Conservation (phyloP, 208 protist genomes). For the Trypanosoma cruzi region DNA sequence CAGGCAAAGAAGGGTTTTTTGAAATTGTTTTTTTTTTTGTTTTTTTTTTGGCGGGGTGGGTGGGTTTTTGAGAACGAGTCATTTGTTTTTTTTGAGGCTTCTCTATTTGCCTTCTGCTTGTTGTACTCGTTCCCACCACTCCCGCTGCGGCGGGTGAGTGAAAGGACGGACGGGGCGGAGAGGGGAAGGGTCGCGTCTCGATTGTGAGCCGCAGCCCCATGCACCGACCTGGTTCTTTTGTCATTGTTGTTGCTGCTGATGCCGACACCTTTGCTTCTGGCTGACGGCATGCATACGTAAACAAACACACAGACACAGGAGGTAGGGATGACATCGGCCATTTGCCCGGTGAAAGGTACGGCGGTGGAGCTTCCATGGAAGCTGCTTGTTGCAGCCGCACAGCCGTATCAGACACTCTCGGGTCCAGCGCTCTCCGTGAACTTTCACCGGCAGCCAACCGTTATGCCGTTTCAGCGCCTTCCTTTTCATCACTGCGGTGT, state of each 20-base stretch:
- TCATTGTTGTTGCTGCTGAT: conserved; percentile 2
- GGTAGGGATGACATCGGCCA: conserved; percentile 16
- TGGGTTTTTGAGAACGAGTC: background rate
- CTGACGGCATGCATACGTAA: background rate
- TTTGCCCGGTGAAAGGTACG: conserved; percentile 20
- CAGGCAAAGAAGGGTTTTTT: no score
- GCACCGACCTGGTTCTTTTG: background rate
- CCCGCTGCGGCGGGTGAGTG: background rate
- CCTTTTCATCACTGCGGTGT: conserved; percentile 51
- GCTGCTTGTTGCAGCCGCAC: conserved; percentile 61
- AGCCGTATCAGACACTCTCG: conserved; percentile 85
- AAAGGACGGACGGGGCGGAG: background rate
- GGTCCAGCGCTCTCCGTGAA: conserved; percentile 74
- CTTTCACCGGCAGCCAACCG: conserved; percentile 57
- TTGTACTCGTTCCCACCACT: conserved; percentile 8
- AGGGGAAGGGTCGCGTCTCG: no score
- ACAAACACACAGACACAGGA: background rate
- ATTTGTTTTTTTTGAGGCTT: background rate
- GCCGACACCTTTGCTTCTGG: background rate
- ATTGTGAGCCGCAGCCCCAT: no score
- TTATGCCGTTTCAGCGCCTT: conserved; percentile 65
- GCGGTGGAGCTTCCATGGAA: conserved; percentile 55
- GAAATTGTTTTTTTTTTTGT: conserved; percentile 17
- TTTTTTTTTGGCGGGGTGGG: background rate
- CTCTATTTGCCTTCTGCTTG: background rate